phyloP scores from a whole-genome alignment of 768 basidiomycete genomes.

The Russula sp. region DNA sequence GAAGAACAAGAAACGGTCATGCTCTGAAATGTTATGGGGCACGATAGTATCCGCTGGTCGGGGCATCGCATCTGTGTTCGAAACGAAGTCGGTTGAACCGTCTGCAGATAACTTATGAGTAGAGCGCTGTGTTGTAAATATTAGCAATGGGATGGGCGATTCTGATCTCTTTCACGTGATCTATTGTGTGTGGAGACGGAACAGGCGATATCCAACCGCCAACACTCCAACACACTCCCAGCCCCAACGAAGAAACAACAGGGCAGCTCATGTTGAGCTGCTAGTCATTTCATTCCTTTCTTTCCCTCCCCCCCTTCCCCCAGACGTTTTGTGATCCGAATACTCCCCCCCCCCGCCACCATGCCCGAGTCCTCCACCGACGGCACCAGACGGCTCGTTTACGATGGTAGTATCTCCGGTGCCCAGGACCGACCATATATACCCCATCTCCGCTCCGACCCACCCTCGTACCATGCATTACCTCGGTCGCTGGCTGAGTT shows the following conservation, averaged over 20 bases:
- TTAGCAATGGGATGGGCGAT: neutral
- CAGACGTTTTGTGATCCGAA: constrained; percentile 15
- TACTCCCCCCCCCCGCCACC: constrained; percentile 20
- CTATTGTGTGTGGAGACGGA: neutral
- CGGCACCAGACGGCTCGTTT: constrained; percentile 50
- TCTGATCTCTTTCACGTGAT: constrained; percentile 21
- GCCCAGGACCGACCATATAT: constrained; percentile 54
- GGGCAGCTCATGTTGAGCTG: constrained; percentile 14
- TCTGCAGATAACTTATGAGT: constrained; percentile 8
- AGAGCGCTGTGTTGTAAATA: constrained; percentile 11
- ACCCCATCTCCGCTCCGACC: constrained; percentile 58
- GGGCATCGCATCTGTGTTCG: constrained; percentile 19
- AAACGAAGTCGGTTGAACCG: constrained; percentile 11
- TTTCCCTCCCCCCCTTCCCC: neutral
- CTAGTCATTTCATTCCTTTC: neutral
- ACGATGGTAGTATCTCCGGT: constrained; percentile 51
- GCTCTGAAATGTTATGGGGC: constrained; percentile 23
- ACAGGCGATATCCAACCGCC: neutral
- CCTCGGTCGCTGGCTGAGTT: constrained; percentile 61
- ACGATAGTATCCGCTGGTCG: constrained; percentile 21
- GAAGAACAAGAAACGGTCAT: constrained; percentile 24
- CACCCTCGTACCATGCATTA: constrained; percentile 40
- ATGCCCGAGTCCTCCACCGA: constrained; percentile 25
- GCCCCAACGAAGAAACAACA: constrained; percentile 2
- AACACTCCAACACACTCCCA: neutral